Percentiles rank a stretch among this genome's conserved stretches.
Conservation (phyloP, 768 basidiomycete genomes). For the Melanogaster broomeanus region DNA sequence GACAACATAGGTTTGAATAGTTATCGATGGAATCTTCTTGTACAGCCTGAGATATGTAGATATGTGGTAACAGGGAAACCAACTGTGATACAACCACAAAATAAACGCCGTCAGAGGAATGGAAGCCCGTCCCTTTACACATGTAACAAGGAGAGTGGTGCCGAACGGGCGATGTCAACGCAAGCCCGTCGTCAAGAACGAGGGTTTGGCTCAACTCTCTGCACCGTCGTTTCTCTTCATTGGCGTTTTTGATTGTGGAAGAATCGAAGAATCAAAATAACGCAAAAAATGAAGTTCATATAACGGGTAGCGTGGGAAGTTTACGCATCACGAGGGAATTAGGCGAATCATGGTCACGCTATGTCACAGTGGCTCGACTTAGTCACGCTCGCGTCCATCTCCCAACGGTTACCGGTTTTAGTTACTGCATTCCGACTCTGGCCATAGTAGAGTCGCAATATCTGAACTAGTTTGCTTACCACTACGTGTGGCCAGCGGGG, state of each 20-base stretch:
- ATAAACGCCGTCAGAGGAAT: conserved; percentile 53
- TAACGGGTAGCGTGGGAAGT: conserved; percentile 18
- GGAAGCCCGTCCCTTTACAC: conserved; percentile 57
- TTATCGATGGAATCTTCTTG: too few species aligned
- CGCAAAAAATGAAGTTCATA: conserved; percentile 2
- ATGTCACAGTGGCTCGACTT: too few species aligned
- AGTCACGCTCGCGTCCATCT: too few species aligned
- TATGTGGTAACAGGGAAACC: not conserved
- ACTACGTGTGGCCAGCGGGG: too few species aligned
- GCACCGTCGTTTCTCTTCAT: conserved; percentile 59
- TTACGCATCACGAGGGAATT: too few species aligned
- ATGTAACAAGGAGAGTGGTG: conserved; percentile 59
- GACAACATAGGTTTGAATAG: too few species aligned
- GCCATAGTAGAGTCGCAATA: too few species aligned
- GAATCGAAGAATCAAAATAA: conserved; percentile 31
- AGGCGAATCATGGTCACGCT: too few species aligned
- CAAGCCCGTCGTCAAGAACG: conserved; percentile 37
- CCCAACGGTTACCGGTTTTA: too few species aligned
- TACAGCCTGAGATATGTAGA: not conserved
- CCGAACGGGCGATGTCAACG: conserved; percentile 68
- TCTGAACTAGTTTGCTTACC: too few species aligned
- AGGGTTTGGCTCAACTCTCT: conserved; percentile 56
- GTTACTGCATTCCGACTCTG: too few species aligned
- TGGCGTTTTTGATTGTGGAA: conserved; percentile 50
- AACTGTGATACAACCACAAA: conserved; percentile 5